phyloP scores from a whole-genome alignment of 352 stramenopile species.

The Phytophthora colocasiae region DNA sequence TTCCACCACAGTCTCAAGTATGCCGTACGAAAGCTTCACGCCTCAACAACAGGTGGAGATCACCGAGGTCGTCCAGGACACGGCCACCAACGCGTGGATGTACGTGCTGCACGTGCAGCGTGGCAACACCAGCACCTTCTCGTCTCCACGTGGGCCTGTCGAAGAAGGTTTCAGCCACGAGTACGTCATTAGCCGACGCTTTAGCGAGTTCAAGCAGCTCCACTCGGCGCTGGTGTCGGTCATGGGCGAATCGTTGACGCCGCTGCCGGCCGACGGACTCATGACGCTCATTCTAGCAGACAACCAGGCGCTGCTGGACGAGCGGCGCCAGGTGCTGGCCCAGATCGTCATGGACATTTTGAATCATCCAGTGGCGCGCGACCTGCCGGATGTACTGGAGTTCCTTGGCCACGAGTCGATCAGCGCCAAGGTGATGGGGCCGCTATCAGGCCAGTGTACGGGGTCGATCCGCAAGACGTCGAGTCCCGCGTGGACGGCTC shows the following conservation, averaged over 20 bases:
- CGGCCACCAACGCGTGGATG: constrained; percentile 59
- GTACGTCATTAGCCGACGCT: constrained; percentile 75
- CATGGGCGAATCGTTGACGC: constrained; percentile 57
- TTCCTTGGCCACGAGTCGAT: constrained; percentile 66
- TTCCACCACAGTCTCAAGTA: constrained; percentile 16
- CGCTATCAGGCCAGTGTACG: constrained; percentile 52
- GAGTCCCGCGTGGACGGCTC: constrained; percentile 63
- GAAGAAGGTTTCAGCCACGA: constrained; percentile 47
- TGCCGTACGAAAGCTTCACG: constrained; percentile 85
- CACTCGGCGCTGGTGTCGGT: constrained; percentile 55
- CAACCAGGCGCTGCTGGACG: constrained; percentile 69
- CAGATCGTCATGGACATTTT: constrained; percentile 70
- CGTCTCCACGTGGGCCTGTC: constrained; percentile 35
- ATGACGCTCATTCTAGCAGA: constrained; percentile 75
- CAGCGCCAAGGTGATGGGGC: constrained; percentile 52
- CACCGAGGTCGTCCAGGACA: constrained; percentile 71
- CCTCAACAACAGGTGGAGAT: constrained; percentile 66
- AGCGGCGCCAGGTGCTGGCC: constrained; percentile 69
- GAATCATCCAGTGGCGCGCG: constrained; percentile 55
- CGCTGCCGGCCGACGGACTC: constrained; percentile 62
- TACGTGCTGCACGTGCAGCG: constrained; percentile 66
- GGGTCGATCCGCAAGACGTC: constrained; percentile 80
- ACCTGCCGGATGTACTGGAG: constrained; percentile 68
- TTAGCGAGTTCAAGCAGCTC: constrained; percentile 75
- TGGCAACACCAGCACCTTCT: constrained; percentile 41